These are phyloP conservation scores for Millerozyma miso DNA, from an alignment of 805 yeast genomes.

Conservation along the genomic window DNA sequence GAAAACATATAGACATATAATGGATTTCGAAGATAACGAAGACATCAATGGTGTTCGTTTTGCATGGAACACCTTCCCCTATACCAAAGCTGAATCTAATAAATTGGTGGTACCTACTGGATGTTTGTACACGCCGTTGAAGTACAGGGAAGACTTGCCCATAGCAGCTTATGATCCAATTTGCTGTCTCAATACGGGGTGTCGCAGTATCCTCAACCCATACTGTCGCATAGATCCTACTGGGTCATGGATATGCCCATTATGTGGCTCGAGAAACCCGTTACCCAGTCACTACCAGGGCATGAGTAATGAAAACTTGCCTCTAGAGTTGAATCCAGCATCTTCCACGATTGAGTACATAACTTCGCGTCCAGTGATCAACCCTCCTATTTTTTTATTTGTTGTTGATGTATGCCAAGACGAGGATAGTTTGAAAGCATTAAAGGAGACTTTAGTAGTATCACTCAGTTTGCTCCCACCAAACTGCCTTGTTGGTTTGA, in stretches of 20 bases:
- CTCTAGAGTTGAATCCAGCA: slow-evolving; percentile 68
- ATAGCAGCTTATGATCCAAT: slow-evolving; percentile 84
- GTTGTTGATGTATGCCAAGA: slow-evolving; percentile 90
- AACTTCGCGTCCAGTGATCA: slow-evolving; percentile 70
- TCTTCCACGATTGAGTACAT: slow-evolving; percentile 83
- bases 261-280: slow-evolving; percentile 74
- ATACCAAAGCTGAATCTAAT: slow-evolving; percentile 82
- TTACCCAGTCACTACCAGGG: slow-evolving; percentile 80
- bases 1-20: slow-evolving; percentile 6
- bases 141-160: slow-evolving; percentile 70
- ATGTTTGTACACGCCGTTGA: slow-evolving; percentile 90
- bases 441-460: slow-evolving; percentile 74
- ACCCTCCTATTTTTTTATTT: slow-evolving; percentile 83
- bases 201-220: slow-evolving; percentile 85
- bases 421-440: slow-evolving; percentile 76
- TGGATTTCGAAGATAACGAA: slow-evolving; percentile 43
- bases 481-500: slow-evolving; percentile 80
- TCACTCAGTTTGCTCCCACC: slow-evolving; percentile 82
- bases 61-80: slow-evolving; percentile 73
- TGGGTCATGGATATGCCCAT: slow-evolving; percentile 83
- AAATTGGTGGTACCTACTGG: slow-evolving; percentile 94
- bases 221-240: slow-evolving; percentile 76
- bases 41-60: slow-evolving; percentile 43
- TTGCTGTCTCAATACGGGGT: slow-evolving; percentile 52
- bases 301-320: slow-evolving; percentile 70